Base-by-base conservation (phyloP, 164 flowering plant species). In the Aristolochia contorta region DNA sequence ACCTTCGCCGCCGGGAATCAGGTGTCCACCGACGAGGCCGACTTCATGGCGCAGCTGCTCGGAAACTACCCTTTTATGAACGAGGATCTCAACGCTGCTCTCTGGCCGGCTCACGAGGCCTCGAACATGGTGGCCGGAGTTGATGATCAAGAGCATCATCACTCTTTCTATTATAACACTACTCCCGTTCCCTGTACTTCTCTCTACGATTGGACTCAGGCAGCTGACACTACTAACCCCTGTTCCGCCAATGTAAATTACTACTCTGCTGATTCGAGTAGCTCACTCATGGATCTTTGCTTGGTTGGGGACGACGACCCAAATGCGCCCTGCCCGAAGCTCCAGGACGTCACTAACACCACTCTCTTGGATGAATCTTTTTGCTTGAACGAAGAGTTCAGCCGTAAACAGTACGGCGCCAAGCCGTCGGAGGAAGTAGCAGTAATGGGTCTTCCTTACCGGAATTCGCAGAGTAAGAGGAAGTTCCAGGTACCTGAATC, bases 1-100 rank as follows among this genome's bases (percentile, higher is more conserved):
- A 53, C 74, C 10, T 58, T 75, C 49, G 56, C 68, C 63, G 30
- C 30, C 30, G 86, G 73, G 49, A 61, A 75, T n/a, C n/a, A n/a
- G 45, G 71, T 66, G 62, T 73, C 78, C 24, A 57, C 62, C 22
- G 85, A 84, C 41, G 91, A 85, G 69, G 78, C 82, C 20, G 83
- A 84, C 57, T 82, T 85, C 78, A 78, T 87, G 89, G 77, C 87
- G 12, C 83, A 80, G 61, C 73, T 82, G 69, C 82, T 82, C 46
- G 66, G 69, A 19, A 73, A 59, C 60, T 72, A 54, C 60, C 66
- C 78, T 0, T 12, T 71, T 32, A 49, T 68, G 3, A 59, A 37
- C 48, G 73, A 66, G 45, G 55, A 60, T 19, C 30, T 63, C n/a
- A n/a, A n/a, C 6, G 33, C 72, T 13, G 15, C 54, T 4, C 59